phyloP scores from a whole-genome alignment of 164 flowering plant genomes.

The Kingdonia uniflora region DNA sequence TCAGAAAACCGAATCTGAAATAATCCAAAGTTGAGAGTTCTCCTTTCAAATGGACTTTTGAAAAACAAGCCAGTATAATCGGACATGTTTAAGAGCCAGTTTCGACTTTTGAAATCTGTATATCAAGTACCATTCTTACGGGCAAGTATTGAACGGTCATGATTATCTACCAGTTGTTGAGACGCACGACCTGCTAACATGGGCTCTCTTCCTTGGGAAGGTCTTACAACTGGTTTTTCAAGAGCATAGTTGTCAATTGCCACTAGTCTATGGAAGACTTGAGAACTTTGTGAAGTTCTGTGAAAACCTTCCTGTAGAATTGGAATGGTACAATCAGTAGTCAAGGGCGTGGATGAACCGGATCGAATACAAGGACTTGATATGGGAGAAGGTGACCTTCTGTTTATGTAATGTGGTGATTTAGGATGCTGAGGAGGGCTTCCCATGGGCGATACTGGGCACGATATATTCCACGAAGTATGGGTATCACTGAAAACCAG shows the following conservation, averaged over 20 bases:
- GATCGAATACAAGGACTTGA: slow-evolving; percentile 72
- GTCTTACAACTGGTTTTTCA: slow-evolving; percentile 42
- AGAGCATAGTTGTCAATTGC: slow-evolving; percentile 34
- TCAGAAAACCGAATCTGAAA: too few species aligned
- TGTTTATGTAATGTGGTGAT: slow-evolving; percentile 63
- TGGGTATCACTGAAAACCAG: slow-evolving; percentile 43
- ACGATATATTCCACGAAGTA: slow-evolving; percentile 59
- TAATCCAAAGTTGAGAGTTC: too few species aligned
- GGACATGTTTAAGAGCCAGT: too few species aligned
- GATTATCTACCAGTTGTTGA: slow-evolving; percentile 61
- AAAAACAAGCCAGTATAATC: too few species aligned
- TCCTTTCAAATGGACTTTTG: too few species aligned
- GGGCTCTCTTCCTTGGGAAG: slow-evolving; percentile 37
- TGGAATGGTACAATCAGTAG: slow-evolving; percentile 67
- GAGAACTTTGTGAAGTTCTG: slow-evolving; percentile 42
- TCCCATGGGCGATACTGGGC: slow-evolving; percentile 89
- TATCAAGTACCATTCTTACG: too few species aligned
- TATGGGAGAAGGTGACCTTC: slow-evolving; percentile 72
- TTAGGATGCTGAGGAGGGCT: slow-evolving; percentile 64
- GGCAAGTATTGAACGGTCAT: slow-evolving; percentile 3
- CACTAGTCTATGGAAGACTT: slow-evolving; percentile 35
- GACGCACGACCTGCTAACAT: slow-evolving; percentile 68
- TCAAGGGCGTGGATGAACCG: slow-evolving; percentile 77
- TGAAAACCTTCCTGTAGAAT: slow-evolving; percentile 59
- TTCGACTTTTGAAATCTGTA: too few species aligned